A percentile compares a stretch with the other conserved stretches of the same genome.
Evolutionary conservation across 202 grass and related monocot genomes (phyloP).

Genomic region (Eragrostis tef): DNA sequence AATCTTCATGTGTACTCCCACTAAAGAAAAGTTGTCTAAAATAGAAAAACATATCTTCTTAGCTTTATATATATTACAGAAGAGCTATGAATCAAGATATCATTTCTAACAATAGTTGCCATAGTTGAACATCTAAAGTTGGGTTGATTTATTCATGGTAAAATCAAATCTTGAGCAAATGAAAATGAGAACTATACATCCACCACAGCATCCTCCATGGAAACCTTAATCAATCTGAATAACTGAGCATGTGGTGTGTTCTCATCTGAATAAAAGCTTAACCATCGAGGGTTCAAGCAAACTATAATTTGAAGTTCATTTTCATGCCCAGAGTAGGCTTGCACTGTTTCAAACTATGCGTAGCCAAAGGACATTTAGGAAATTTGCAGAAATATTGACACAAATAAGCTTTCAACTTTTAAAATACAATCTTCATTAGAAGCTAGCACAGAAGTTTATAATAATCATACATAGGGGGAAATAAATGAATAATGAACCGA

Average conservation of each 20-base stretch:
- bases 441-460: constrained; percentile 14
- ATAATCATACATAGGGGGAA: constrained; percentile 2
- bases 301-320: background rate
- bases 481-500: background rate
- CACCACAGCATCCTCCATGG: background rate
- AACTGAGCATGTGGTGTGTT: no score
- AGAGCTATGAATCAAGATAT: background rate
- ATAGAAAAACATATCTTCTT: constrained; percentile 3
- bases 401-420: background rate
- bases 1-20: background rate
- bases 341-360: background rate
- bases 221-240: background rate
- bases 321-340: background rate
- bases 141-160: background rate
- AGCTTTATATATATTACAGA: background rate
- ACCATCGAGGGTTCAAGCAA: no score
- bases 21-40: background rate
- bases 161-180: background rate
- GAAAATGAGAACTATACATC: no score
- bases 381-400: background rate
- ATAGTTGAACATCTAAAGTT: background rate
- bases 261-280: background rate
- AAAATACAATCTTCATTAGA: constrained; percentile 21
- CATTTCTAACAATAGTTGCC: background rate
- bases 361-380: background rate